Conservation (phyloP, 1,139 yeast genomes). For the Kodamaea arcana region DNA sequence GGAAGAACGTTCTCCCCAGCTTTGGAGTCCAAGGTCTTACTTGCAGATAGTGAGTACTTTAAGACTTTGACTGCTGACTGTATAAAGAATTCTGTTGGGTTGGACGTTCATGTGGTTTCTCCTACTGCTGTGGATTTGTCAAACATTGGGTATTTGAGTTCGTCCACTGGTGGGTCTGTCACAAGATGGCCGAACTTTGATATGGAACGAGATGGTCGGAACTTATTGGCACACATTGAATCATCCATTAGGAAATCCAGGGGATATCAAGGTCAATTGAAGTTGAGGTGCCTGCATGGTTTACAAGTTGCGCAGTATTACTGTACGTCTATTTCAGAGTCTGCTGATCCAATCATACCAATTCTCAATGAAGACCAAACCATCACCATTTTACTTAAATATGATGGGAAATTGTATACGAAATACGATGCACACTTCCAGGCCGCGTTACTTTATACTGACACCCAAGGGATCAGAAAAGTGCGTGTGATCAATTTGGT, state of each 20-base stretch:
- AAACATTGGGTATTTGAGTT: constrained; percentile 63
- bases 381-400: constrained; percentile 65
- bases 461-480: constrained; percentile 67
- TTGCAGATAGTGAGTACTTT: constrained; percentile 63
- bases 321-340: constrained; percentile 41
- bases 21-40: constrained; percentile 51
- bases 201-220: constrained; percentile 65
- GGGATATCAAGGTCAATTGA: constrained; percentile 82
- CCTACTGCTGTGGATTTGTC: constrained; percentile 68
- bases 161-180: constrained; percentile 69
- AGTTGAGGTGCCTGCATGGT: constrained; percentile 86
- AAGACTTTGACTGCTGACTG: constrained; percentile 56
- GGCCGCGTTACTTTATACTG: constrained; percentile 83
- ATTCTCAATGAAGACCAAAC: constrained; percentile 61
- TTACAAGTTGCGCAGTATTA: constrained; percentile 78
- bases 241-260: constrained; percentile 40
- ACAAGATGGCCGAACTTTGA: constrained; percentile 66
- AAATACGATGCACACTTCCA: constrained; percentile 86
- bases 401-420: constrained; percentile 73
- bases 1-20: constrained; percentile 44
- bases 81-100: constrained; percentile 59
- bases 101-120: constrained; percentile 73
- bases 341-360: constrained; percentile 63
- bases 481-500: constrained; percentile 80
- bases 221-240: constrained; percentile 58